Conservation (phyloP, 140 eudicot species). For the Oenanthe javanica region DNA sequence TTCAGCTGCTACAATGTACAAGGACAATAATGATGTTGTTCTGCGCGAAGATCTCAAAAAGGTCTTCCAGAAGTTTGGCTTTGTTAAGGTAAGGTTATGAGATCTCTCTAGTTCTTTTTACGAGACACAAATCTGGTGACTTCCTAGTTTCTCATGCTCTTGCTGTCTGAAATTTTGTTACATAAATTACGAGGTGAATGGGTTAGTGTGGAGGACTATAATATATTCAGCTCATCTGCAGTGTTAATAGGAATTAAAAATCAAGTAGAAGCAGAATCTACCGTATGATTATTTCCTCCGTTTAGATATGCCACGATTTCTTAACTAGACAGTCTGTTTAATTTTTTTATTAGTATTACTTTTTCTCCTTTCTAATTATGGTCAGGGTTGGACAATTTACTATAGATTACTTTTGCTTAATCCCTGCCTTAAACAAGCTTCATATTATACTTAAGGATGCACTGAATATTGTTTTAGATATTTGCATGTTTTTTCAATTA, state of each 20-base stretch:
- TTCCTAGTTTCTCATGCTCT: neutral
- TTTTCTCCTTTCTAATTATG: neutral
- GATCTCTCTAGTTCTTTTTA: neutral
- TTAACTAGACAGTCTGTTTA: neutral
- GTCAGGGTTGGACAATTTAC: neutral
- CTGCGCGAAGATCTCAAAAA: constrained; percentile 80
- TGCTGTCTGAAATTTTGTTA: neutral
- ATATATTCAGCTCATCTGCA: neutral
- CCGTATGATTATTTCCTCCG: neutral
- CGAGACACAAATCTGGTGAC: neutral
- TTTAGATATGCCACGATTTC: neutral
- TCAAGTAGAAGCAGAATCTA: neutral
- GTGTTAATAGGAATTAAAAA: neutral
- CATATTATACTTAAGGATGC: neutral
- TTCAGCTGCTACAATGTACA: constrained; percentile 32
- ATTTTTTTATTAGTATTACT: neutral
- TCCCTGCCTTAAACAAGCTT: neutral
- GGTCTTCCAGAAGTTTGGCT: constrained; percentile 71
- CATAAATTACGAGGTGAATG: neutral
- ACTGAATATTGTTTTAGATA: neutral
- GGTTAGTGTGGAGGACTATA: neutral
- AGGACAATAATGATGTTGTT: constrained; percentile 67
- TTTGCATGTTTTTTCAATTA: neutral
- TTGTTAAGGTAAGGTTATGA: constrained; percentile 57
- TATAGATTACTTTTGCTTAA: neutral